Evolutionary conservation across 805 yeast species (phyloP), one percentile per base, ranked within the genome.

Genomic region (Nakazawaea molendinolei): DNA sequence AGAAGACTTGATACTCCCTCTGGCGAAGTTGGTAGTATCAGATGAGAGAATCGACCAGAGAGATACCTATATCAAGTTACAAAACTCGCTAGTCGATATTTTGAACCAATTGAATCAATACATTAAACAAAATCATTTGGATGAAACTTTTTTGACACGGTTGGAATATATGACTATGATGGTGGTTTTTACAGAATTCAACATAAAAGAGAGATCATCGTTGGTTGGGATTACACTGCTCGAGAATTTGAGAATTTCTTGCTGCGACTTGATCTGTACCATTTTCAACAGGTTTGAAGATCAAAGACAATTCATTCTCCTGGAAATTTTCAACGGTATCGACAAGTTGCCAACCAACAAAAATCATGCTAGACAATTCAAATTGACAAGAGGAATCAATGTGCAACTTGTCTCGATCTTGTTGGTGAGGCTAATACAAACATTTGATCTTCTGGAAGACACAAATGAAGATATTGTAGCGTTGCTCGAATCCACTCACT

Each of bases 291-390:
- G 48, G 14, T 50, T 64, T 33, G 55, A 60, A 1, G 69, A 66
- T 27, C 94, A 86, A 47, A 58, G 83, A 38, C 55, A 56, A 1
- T 80, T 78, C 48, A 65, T 86, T 5, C 46, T 84, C 6, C 70
- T 70, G 36, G 92, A 86, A 50, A 46, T 82, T 2, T 46, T 80
- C 9, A 55, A 67, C 2, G 70, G 69, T 37, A 56, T 77, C 36
- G 74, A 71, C 31, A 64, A 60, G 16, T 46, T 78, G 3, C 72
- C 83, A 0, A 54, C 58, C 0, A 61, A 63, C 20, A 76, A 71
- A 44, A 28, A 53, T 0, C 39, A 46, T 4, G 64, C 77, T 0
- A 59, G 76, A 33, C 71, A 66, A 31, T 60, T 55, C 28, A 59
- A 62, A 28, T 37, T 75, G 0, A 42, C 64, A 0, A 51, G 66